phyloP scores from a whole-genome alignment of 371 early-diverging fungal genomes.

The Chytridiales sp. region DNA sequence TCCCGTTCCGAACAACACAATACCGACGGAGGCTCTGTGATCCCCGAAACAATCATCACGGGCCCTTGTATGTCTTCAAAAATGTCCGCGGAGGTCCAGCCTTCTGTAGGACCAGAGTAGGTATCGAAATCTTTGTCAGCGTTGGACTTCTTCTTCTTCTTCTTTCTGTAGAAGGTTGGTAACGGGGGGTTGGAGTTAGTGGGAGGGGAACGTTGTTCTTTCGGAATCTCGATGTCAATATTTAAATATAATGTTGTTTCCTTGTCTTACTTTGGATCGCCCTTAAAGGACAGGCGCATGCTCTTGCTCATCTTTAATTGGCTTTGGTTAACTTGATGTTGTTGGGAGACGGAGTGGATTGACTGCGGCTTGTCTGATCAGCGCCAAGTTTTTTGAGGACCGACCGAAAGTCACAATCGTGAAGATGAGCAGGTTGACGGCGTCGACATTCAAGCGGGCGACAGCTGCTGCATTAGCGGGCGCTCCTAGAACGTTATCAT shows the following conservation, averaged over 20 bases:
- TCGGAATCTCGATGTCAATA: background rate
- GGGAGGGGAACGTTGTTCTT: background rate
- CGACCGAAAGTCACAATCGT: too few species aligned
- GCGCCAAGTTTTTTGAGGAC: too few species aligned
- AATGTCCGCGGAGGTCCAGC: slow-evolving; percentile 65
- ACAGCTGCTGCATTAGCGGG: too few species aligned
- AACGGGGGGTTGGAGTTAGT: background rate
- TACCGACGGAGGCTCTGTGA: slow-evolving; percentile 68
- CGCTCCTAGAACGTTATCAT: too few species aligned
- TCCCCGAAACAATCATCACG: slow-evolving; percentile 59
- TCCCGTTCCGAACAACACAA: slow-evolving; percentile 57
- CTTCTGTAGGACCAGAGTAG: slow-evolving; percentile 25
- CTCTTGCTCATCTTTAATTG: slow-evolving; percentile 1
- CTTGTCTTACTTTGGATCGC: slow-evolving; percentile 20
- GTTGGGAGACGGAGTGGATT: too few species aligned
- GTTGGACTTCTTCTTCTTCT: slow-evolving; percentile 58
- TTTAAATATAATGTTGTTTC: background rate
- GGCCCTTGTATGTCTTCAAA: slow-evolving; percentile 71
- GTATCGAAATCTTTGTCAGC: slow-evolving; percentile 30
- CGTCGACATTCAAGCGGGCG: too few species aligned
- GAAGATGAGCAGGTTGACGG: too few species aligned
- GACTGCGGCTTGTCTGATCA: too few species aligned
- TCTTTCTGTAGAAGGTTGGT: slow-evolving; percentile 45
- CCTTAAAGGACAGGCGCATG: slow-evolving; percentile 27
- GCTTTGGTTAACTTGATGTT: too few species aligned